Percentiles rank a stretch among this genome's conserved stretches.
Conservation (phyloP, 1,284 basidiomycete species). For the Trametes versicolor region DNA sequence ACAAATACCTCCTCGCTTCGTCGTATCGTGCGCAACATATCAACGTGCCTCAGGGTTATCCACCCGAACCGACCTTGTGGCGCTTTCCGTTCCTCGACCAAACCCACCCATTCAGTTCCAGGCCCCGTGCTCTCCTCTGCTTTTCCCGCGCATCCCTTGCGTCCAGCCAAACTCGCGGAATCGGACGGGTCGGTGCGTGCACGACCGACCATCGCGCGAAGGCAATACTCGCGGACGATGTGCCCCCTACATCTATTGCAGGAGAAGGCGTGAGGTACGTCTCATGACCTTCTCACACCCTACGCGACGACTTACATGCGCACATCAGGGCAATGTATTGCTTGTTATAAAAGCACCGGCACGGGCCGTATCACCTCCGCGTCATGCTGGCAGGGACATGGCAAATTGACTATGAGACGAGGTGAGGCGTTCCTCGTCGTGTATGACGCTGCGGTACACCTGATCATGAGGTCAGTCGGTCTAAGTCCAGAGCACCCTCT, state of each 20-base stretch:
- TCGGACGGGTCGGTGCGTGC: neutral
- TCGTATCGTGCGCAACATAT: neutral
- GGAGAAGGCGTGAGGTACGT: neutral
- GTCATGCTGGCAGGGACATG: neutral
- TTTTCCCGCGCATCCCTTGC: neutral
- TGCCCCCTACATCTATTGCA: neutral
- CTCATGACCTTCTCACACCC: slow-evolving; percentile 5
- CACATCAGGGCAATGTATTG: neutral
- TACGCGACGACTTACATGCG: neutral
- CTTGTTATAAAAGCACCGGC: neutral
- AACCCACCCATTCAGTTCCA: neutral
- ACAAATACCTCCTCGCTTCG: neutral
- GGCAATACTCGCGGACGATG: neutral
- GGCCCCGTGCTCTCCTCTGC: neutral
- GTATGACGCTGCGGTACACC: neutral
- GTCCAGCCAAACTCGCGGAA: neutral
- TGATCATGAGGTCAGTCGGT: slow-evolving; percentile 2
- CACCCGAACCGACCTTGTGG: neutral
- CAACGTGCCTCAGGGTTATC: neutral
- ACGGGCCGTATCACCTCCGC: neutral
- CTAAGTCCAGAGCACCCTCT: neutral
- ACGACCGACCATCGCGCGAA: slow-evolving; percentile 13
- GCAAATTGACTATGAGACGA: slow-evolving; percentile 17
- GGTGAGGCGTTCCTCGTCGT: slow-evolving; percentile 1
- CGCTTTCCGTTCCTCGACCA: neutral